Evolutionary conservation across 2,329 filamentous ascomycete genomes (phyloP), one percentile per base, ranked within the genome.

Genomic region (Tolypocladium amazonense): DNA sequence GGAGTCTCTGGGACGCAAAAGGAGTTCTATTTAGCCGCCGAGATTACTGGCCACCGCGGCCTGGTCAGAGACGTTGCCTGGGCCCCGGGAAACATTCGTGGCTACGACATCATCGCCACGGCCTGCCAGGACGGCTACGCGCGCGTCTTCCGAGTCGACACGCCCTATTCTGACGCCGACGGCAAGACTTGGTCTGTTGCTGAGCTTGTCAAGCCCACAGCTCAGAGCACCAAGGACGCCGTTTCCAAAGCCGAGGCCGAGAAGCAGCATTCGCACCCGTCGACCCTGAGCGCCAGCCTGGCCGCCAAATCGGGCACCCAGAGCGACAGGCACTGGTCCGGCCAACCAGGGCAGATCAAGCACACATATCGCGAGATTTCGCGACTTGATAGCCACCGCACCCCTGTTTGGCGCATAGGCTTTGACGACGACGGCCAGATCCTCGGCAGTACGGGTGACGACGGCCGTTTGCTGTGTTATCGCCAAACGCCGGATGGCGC

Each of bases 91-190:
- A 95, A 92, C 64, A 91, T 95, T 67, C 80, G 92, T 45, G 93
- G 93, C 1, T 93, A 90, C 71, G 94, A 99, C 72, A 82, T 93
- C 60, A 83, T 97, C 66, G 94, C 93, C 3, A 95, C 92, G 7
- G 93, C 92, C 2, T 94, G 90, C 70, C 95, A 95, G 72, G 94
- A 99, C 70, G 93, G 94, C 3, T 87, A 86, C 66, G 86, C 97
- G 47, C 83, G 93, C 47, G 88, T 99, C n/a, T 96, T 95, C 69
- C 86, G 93, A 66, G 73, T 96, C 23, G 84, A 87, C 41, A 88
- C 88, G 0, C 80, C 82, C 0, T 75, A 74, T 62, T 71, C 66
- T 63, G 75, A 69, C 62, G 76, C 72, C 62, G 81, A 75, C 66
- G 81, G 72, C 55, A 81, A 76, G 65, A 76, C 75, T 7, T 85